A percentile compares a stretch with the other conserved stretches of the same genome.
Evolutionary conservation across 805 yeast species (phyloP).

Genomic region (Candida hungchunana): DNA sequence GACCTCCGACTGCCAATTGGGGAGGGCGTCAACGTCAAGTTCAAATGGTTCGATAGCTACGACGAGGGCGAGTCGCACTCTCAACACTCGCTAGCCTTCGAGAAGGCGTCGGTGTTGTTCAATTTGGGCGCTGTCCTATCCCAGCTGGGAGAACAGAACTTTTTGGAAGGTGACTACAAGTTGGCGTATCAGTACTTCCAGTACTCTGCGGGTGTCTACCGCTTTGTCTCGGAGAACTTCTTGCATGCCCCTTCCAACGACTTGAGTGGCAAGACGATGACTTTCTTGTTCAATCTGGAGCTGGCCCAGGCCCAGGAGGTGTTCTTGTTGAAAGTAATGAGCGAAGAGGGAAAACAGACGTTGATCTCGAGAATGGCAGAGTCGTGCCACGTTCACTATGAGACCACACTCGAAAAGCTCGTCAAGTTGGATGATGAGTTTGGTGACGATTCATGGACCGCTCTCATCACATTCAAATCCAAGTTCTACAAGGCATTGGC

Average conservation of each 20-base stretch:
- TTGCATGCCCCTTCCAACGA: conserved; percentile 86
- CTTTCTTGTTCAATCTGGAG: conserved; percentile 59
- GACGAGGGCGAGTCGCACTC: conserved; percentile 42
- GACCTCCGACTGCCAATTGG: conserved; percentile 70
- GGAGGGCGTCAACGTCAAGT: conserved; percentile 52
- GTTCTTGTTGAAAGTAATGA: conserved; percentile 58
- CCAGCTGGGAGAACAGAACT: conserved; percentile 39
- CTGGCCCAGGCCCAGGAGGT: conserved; percentile 89
- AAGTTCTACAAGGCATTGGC: conserved; percentile 57
- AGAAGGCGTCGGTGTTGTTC: conserved; percentile 80
- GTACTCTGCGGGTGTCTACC: conserved; percentile 74
- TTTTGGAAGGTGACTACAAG: conserved; percentile 45
- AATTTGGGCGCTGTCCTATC: conserved; percentile 68
- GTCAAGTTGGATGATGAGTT: conserved; percentile 28
- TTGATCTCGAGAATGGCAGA: conserved; percentile 73
- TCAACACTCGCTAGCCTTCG: conserved; percentile 84
- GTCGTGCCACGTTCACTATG: conserved; percentile 54
- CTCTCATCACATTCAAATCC: conserved; percentile 46
- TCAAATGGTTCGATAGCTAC: conserved; percentile 81
- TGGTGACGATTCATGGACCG: conserved; percentile 50
- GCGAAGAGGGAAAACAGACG: conserved; percentile 40
- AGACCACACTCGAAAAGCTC: conserved; percentile 39
- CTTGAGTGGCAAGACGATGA: conserved; percentile 61
- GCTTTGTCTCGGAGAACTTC: conserved; percentile 72
- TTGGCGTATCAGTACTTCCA: conserved; percentile 58